Evolutionary conservation across 495 filamentous ascomycete genomes (phyloP), one percentile per base, ranked within the genome.

Genomic region (Recurvomyces mirabilis): DNA sequence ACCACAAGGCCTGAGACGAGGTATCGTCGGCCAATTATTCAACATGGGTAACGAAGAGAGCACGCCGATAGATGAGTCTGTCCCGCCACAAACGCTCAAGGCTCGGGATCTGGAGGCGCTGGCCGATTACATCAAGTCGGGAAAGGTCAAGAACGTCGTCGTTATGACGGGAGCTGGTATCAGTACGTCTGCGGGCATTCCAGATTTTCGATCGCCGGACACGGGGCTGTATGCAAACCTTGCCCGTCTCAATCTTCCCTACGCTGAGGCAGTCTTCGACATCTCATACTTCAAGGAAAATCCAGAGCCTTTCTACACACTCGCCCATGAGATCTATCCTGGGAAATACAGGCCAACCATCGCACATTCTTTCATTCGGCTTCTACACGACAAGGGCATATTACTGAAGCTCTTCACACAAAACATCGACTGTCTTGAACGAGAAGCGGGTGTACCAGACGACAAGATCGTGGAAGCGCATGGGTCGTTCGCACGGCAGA

Each of bases 391-490:
- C 34, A 91, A 88, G 64, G 75, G 77, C 4, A 66, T 87, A 23
- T 66, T 98, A 12, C 64, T 83, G 52, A 89, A 86, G 65, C 72
- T 87, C 30, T 98, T 94, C 65, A 94, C 93, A 4, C 91, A 98
- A 61, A 98, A 98, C 60, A 94, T 98, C 55, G 91, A 98, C 66
- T 87, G 83, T 55, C 72, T 98, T 18, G 91, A 98, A 63, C 77
- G 89, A 24, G 71, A 76, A 52, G 93, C 91, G 7, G 91, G 91
- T 32, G 73, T 98, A 13, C 84, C 87, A 0, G 69, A 66, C 0
- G 76, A 91, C 4, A 74, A 74, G 63, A 86, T 98, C 41, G 69
- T 96, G 18, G 89, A 96, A 64, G 91, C 93, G 9, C 91, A 98
- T 59, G 91, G 91, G 33, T 93, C 84, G 57, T 98, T 95, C 61